Conservation (phyloP, 2,329 filamentous ascomycete genomes). For the Talaromyces sp. region DNA sequence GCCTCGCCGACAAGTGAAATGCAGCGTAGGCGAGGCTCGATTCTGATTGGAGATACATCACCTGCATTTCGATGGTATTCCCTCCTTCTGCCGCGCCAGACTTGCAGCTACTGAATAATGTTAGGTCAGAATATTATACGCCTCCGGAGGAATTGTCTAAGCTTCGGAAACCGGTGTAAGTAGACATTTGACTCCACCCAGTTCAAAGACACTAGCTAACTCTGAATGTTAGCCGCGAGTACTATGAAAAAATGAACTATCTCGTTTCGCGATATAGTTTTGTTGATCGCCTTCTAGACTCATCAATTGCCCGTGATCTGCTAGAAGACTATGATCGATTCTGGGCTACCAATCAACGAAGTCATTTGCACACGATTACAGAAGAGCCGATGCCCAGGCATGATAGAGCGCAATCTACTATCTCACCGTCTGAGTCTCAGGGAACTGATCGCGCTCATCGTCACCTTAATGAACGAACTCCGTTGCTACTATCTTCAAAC, state of each 20-base stretch:
- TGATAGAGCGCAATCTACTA: not conserved
- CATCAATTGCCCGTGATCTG: constrained; percentile 84
- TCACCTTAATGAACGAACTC: constrained; percentile 19
- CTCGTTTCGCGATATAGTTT: constrained; percentile 90
- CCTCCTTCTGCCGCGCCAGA: too few relatives aligned
- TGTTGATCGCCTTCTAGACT: constrained; percentile 87
- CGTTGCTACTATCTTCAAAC: constrained; percentile 26
- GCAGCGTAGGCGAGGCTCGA: constrained; percentile 57
- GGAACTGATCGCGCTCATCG: not conserved
- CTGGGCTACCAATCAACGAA: constrained; percentile 58
- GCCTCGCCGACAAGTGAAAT: constrained; percentile 1
- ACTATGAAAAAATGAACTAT: constrained; percentile 87
- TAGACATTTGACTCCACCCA: not conserved
- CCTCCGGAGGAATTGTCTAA: constrained; percentile 68
- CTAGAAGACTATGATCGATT: constrained; percentile 80
- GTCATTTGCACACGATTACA: constrained; percentile 66
- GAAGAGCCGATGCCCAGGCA: constrained; percentile 57
- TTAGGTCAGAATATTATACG: constrained; percentile 76
- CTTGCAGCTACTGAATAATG: not conserved
- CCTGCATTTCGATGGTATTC: constrained; percentile 72
- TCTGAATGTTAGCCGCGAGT: constrained; percentile 60
- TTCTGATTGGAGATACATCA: constrained; percentile 85
- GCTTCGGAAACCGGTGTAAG: constrained; percentile 68
- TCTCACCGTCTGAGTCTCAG: not conserved
- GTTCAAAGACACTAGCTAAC: not conserved